These are phyloP conservation scores for Tripterygium wilfordii DNA, from an alignment of 177 flowering plant genomes.

Conservation along the genomic window DNA sequence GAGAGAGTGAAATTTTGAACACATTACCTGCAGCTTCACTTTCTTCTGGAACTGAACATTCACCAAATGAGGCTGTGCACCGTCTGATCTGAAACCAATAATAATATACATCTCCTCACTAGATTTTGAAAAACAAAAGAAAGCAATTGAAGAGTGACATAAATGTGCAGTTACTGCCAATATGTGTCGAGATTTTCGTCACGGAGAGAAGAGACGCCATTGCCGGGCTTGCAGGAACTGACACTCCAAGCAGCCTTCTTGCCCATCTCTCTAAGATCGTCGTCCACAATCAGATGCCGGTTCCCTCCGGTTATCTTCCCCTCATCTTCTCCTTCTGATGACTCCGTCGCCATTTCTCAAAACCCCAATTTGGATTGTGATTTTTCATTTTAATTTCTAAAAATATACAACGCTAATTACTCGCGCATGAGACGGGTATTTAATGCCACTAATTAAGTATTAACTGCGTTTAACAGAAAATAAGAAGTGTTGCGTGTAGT, in stretches of 20 bases:
- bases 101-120: too few species aligned
- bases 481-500: too few species aligned
- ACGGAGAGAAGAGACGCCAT: conserved; percentile 80
- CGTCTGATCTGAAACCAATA: conserved; percentile 79
- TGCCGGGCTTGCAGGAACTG: conserved; percentile 95
- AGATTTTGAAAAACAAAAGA: too few species aligned
- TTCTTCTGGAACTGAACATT: conserved; percentile 93
- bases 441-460: too few species aligned
- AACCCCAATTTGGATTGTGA: too few species aligned
- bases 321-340: conserved; percentile 84
- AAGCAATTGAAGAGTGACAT: too few species aligned
- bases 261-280: conserved; percentile 80
- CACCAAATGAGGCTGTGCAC: conserved; percentile 88
- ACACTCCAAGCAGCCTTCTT: conserved; percentile 98
- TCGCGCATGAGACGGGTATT: too few species aligned
- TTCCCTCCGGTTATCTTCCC: conserved; percentile 65
- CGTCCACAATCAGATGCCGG: conserved; percentile 54
- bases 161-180: conserved; percentile 93
- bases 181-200: conserved; percentile 86
- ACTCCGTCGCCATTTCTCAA: conserved; percentile 72
- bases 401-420: too few species aligned
- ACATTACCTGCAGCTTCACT: conserved; percentile 81
- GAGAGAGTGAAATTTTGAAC: too few species aligned
- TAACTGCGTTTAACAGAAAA: too few species aligned
- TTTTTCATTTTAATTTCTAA: too few species aligned